These are phyloP conservation scores for Coniochaeta pulveracea DNA, from an alignment of 2,329 filamentous ascomycete species.

Conservation along the genomic window DNA sequence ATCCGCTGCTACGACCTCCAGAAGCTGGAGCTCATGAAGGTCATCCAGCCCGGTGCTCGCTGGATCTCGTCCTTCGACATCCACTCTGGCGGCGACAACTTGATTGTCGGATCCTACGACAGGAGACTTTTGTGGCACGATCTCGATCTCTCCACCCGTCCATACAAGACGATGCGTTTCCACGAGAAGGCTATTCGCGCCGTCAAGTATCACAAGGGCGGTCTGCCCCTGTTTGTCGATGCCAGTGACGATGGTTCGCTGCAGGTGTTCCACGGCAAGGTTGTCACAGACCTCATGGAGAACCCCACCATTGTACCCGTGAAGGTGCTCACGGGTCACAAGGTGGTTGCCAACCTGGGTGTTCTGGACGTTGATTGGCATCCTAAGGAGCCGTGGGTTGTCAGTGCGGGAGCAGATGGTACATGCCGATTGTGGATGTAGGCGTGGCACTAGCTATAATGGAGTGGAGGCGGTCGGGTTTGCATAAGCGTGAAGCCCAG, in stretches of 20 bases:
- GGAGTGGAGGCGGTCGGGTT: no score
- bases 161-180: slow-evolving; percentile 95
- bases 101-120: slow-evolving; percentile 92
- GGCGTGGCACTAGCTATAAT: no score
- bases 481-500: no score
- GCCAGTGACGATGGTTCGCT: slow-evolving; percentile 89
- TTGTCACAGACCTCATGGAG: slow-evolving; percentile 88
- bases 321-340: slow-evolving; percentile 87
- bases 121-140: slow-evolving; percentile 93
- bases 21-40: slow-evolving; percentile 83
- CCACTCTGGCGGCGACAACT: slow-evolving; percentile 84
- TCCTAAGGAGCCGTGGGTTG: slow-evolving; percentile 83
- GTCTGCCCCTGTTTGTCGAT: slow-evolving; percentile 79
- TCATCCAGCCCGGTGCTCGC: slow-evolving; percentile 82
- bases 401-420: slow-evolving; percentile 89
- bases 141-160: slow-evolving; percentile 77
- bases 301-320: slow-evolving; percentile 93
- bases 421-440: slow-evolving; percentile 75
- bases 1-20: slow-evolving; percentile 92
- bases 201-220: slow-evolving; percentile 74
- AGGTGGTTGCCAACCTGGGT: slow-evolving; percentile 73
- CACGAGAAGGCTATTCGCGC: slow-evolving; percentile 84
- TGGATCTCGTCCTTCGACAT: slow-evolving; percentile 90
- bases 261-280: slow-evolving; percentile 95
- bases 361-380: slow-evolving; percentile 97